Evolutionary conservation across 202 grass and related monocot species (phyloP), one percentile per base, ranked within the genome.

Genomic region (Digitaria exilis): DNA sequence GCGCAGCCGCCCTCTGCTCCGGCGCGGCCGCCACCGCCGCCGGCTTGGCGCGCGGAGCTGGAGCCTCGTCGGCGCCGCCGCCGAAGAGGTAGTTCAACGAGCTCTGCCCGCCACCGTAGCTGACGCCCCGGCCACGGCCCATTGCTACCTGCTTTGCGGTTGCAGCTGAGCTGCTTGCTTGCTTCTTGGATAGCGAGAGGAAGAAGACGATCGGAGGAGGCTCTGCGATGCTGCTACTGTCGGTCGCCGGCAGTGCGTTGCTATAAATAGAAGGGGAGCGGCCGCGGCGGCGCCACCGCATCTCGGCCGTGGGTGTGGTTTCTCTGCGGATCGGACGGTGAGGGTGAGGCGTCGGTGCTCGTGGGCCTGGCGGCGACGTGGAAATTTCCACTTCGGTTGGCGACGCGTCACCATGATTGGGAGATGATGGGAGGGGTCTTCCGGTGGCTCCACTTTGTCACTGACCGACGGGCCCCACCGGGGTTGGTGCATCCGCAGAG

Each of bases 1-100:
- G 18, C 5, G 70, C 28, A 15, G 70, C 26, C 34, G 73, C 51
- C 29, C 54, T 69, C 25, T 71, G 71, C 69, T 86, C 46, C 77
- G 74, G 25, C n/a, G 61, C 71, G 3, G 61, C 21, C 46, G 31
- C 30, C 57, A 67, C 29, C 28, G 31, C 39, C 57, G 73, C 29
- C 26, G 44, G 69, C 69, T 73, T 73, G 69, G 69, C 69, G 4
- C 16, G 69, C 83, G 75, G n/a, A 30, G 32, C 65, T 4, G 75
- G 16, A 22, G 32, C 17, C 61, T 71, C 17, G 19, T 56, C 19
- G 67, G 26, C 26, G 14, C 63, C 81, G 10, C 78, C 82, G 15
- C 92, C 88, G 64, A 94, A 94, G 3, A 94, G 88, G 86, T 91
- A 94, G 16, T 73, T 89, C 51, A 94, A 71, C 5, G 92, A 94